These are phyloP conservation scores for Calocera viscosa DNA, from an alignment of 768 basidiomycete genomes.

Conservation along the genomic window DNA sequence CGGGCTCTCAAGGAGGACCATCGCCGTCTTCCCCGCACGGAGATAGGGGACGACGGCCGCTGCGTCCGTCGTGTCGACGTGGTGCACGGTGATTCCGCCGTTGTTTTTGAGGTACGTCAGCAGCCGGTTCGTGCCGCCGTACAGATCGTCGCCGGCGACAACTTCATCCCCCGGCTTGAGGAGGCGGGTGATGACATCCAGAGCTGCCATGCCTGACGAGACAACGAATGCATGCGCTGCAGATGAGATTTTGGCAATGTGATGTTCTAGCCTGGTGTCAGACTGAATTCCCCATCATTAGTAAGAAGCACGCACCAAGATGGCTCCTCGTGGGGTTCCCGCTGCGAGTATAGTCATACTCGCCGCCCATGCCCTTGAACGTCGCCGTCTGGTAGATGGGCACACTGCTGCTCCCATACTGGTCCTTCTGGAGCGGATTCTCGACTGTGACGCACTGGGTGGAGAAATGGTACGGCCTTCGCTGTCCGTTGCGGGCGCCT, in stretches of 20 bases:
- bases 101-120: conserved; percentile 78
- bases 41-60: conserved; percentile 49
- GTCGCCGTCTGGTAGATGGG: conserved; percentile 98
- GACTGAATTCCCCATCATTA: conserved; percentile 4
- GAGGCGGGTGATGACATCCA: conserved; percentile 86
- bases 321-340: conserved; percentile 95
- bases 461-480: conserved; percentile 77
- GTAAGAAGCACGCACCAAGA: conserved; percentile 47
- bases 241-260: conserved; percentile 92
- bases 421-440: conserved; percentile 84
- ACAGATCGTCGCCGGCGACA: conserved; percentile 92
- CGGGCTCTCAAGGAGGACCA: conserved; percentile 95
- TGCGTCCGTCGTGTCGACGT: conserved; percentile 83
- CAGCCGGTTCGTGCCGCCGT: conserved; percentile 94
- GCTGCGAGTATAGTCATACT: conserved; percentile 88
- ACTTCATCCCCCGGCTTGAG: conserved; percentile 93
- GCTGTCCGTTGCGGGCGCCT: conserved; percentile 16
- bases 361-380: conserved; percentile 83
- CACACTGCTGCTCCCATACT: conserved; percentile 84
- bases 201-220: conserved; percentile 94
- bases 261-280: conserved; percentile 54
- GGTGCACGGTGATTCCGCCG: conserved; percentile 78
- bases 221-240: conserved; percentile 83
- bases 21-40: conserved; percentile 61
- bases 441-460: conserved; percentile 86